Conservation (phyloP, 345 rosid genomes). For the Camelina neglecta region DNA sequence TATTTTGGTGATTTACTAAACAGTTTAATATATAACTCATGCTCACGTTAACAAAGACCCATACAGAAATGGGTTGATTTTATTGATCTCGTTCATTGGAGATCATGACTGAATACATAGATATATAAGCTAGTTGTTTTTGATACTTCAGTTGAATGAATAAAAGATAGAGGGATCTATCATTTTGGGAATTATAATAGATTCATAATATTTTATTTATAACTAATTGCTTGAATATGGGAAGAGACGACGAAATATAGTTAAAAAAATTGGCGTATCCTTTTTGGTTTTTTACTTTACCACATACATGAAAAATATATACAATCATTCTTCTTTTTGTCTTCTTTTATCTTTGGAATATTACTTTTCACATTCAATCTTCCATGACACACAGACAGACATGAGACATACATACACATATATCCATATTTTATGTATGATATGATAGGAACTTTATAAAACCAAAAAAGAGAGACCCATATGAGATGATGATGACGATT, state of each 20-base stretch:
- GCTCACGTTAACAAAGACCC: conserved; percentile 18
- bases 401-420: not conserved
- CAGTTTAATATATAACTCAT: conserved; percentile 8
- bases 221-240: conserved; percentile 31
- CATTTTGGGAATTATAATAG: conserved; percentile 9
- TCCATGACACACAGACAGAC: conserved; percentile 24
- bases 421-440: conserved; percentile 2
- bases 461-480: conserved; percentile 37
- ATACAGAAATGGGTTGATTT: conserved; percentile 3
- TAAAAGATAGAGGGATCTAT: not conserved
- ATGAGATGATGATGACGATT: conserved; percentile 45
- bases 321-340: conserved; percentile 47
- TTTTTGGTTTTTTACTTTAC: conserved; percentile 40
- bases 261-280: conserved; percentile 15
- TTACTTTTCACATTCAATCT: conserved; percentile 37
- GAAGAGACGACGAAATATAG: conserved; percentile 32
- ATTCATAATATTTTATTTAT: not conserved
- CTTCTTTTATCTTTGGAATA: conserved; percentile 42
- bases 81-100: conserved; percentile 14
- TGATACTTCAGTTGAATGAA: not conserved
- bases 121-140: not conserved
- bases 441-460: conserved; percentile 37
- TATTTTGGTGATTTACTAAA: not conserved
- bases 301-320: conserved; percentile 39
- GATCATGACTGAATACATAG: not conserved